Percentiles rank a stretch among this genome's conserved stretches.
Conservation (phyloP, 2,329 filamentous ascomycete genomes). For the Fusarium sp. region DNA sequence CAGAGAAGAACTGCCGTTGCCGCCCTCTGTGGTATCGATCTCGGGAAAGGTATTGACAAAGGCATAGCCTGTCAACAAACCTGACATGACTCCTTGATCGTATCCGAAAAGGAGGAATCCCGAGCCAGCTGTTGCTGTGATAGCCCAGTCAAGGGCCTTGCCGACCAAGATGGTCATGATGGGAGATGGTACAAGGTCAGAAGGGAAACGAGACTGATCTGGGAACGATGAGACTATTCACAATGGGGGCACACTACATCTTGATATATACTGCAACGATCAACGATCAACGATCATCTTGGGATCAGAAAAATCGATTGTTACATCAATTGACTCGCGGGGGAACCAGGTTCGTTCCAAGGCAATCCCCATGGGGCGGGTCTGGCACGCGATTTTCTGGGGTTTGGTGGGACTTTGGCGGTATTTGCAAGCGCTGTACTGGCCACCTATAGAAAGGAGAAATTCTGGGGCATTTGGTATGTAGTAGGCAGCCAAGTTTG, state of each 20-base stretch:
- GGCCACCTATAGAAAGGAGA: not conserved
- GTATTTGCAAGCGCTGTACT: conserved; percentile 15
- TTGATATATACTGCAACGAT: conserved; percentile 34
- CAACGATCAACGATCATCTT: not conserved
- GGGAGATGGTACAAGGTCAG: not conserved
- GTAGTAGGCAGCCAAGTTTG: conserved; percentile 22
- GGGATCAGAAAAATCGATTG: not conserved
- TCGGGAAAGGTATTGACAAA: conserved; percentile 48
- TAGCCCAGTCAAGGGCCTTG: conserved; percentile 52
- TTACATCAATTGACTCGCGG: conserved; percentile 27
- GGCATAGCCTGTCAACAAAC: conserved; percentile 47
- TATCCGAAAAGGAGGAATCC: conserved; percentile 52
- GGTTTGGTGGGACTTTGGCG: conserved; percentile 1
- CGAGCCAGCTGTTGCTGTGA: conserved; percentile 48
- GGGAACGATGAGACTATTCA: not conserved
- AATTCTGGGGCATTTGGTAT: not conserved
- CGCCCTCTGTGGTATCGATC: conserved; percentile 49
- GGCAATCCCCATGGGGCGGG: conserved; percentile 22
- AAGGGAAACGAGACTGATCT: not conserved
- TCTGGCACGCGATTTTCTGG: conserved; percentile 2
- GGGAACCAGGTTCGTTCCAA: conserved; percentile 30
- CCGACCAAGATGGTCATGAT: conserved; percentile 44
- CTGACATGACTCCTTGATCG: conserved; percentile 47
- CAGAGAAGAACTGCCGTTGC: conserved; percentile 53
- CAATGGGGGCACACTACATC: conserved; percentile 17